These are phyloP conservation scores for Arthrobotrys sphaeroides DNA, from an alignment of 2,329 filamentous ascomycete species.

Conservation along the genomic window DNA sequence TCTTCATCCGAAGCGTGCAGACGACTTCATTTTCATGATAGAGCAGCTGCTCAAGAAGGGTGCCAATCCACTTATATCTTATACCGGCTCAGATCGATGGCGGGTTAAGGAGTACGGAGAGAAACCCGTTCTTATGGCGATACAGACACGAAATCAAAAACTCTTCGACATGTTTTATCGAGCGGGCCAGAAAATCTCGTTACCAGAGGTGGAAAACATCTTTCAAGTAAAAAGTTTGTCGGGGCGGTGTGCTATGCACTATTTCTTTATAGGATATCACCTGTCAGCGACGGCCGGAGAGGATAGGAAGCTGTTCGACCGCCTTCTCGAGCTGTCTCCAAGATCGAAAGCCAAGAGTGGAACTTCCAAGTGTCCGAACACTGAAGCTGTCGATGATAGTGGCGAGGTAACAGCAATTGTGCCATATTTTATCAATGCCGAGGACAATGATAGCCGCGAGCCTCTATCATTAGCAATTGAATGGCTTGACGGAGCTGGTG, in stretches of 20 bases:
- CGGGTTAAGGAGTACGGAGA: background rate
- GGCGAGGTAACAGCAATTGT: background rate
- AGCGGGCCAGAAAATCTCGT: background rate
- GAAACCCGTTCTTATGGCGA: slow-evolving; percentile 6
- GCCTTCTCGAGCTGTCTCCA: background rate
- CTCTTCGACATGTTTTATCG: background rate
- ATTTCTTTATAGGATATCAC: background rate
- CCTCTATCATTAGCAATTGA: slow-evolving; percentile 11
- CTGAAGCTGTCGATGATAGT: background rate
- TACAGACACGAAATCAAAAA: background rate
- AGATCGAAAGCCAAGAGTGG: background rate
- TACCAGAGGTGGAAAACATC: too few relatives aligned
- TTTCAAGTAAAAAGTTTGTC: background rate
- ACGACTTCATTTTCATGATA: background rate
- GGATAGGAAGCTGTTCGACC: background rate
- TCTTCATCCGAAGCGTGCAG: background rate
- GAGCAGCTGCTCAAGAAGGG: background rate
- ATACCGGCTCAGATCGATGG: background rate
- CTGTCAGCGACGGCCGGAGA: background rate
- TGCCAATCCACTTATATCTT: background rate
- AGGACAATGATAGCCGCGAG: slow-evolving; percentile 7
- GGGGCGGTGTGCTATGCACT: background rate
- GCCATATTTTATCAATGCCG: background rate
- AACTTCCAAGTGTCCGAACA: background rate
- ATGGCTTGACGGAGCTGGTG: background rate